A percentile compares a stretch with the other conserved stretches of the same genome.
phyloP scores from a whole-genome alignment of 1,139 yeast species.

The Pichia sp. region DNA sequence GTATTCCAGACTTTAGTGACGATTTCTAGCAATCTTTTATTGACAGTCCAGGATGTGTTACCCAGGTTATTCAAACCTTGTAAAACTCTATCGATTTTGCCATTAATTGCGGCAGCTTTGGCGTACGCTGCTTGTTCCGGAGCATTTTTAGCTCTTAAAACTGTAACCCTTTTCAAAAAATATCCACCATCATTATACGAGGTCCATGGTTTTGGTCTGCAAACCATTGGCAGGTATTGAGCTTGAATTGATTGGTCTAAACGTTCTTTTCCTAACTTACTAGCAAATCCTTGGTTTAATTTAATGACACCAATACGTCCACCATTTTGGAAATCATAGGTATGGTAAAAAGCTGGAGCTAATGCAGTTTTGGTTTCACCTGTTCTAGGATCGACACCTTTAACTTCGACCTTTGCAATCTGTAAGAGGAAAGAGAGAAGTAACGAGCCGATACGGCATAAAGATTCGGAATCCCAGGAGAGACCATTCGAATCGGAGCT shows the following conservation, averaged over 20 bases:
- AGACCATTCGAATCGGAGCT: conserved; percentile 24
- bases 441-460: conserved; percentile 80
- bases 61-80: conserved; percentile 88
- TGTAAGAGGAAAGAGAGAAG: conserved; percentile 70
- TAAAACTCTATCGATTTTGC: conserved; percentile 61
- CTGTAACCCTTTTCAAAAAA: conserved; percentile 52
- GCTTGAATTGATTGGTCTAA: conserved; percentile 73
- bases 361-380: conserved; percentile 60
- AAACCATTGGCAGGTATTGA: conserved; percentile 89
- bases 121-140: conserved; percentile 89
- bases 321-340: conserved; percentile 77
- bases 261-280: conserved; percentile 63
- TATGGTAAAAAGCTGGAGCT: conserved; percentile 89
- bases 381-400: conserved; percentile 74
- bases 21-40: conserved; percentile 62
- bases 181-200: conserved; percentile 82
- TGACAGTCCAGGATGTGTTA: conserved; percentile 88
- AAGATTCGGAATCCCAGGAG: conserved; percentile 59
- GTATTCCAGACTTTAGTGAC: conserved; percentile 82
- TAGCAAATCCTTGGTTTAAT: conserved; percentile 64
- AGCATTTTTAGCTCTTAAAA: conserved; percentile 77
- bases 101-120: conserved; percentile 72
- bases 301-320: conserved; percentile 77
- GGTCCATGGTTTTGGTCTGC: conserved; percentile 84
- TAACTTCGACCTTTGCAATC: conserved; percentile 76